phyloP scores from a whole-genome alignment of 768 basidiomycete genomes.

The Suillus subaureus region DNA sequence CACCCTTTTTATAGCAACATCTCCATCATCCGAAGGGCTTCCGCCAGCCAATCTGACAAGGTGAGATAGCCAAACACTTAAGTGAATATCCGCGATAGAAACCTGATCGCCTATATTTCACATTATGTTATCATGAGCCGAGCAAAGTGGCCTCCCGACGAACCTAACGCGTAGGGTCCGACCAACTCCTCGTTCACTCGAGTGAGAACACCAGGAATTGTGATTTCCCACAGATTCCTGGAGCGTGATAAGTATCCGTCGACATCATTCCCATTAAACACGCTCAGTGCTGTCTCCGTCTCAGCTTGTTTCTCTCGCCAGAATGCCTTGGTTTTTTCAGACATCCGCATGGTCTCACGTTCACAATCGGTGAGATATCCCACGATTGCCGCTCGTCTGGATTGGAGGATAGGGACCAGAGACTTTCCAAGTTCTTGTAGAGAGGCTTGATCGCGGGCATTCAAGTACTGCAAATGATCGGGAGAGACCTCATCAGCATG shows the following conservation, averaged over 20 bases:
- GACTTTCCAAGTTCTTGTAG: slow-evolving; percentile 50
- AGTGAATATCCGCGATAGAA: slow-evolving; percentile 79
- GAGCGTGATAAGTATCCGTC: slow-evolving; percentile 54
- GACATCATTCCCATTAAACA: slow-evolving; percentile 50
- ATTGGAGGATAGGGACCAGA: slow-evolving; percentile 43
- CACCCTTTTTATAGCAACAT: slow-evolving; percentile 50
- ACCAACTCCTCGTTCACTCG: slow-evolving; percentile 58
- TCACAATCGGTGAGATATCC: slow-evolving; percentile 56
- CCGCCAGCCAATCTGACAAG: slow-evolving; percentile 63
- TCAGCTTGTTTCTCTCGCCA: slow-evolving; percentile 60
- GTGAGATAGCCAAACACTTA: slow-evolving; percentile 73
- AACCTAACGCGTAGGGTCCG: slow-evolving; percentile 68
- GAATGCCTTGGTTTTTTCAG: slow-evolving; percentile 61
- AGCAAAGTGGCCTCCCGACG: slow-evolving; percentile 19
- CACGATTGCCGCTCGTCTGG: slow-evolving; percentile 51
- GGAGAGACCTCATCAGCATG: slow-evolving; percentile 69
- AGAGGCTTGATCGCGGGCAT: slow-evolving; percentile 58
- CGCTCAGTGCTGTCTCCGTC: slow-evolving; percentile 44
- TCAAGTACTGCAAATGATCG: slow-evolving; percentile 55
- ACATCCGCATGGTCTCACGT: slow-evolving; percentile 48
- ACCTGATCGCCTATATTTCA: slow-evolving; percentile 69
- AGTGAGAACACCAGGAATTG: slow-evolving; percentile 46
- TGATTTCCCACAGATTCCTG: slow-evolving; percentile 53
- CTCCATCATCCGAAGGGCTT: slow-evolving; percentile 49
- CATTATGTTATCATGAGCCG: not conserved